phyloP scores from a whole-genome alignment of 345 rosid genomes.

The Litchi chinensis region DNA sequence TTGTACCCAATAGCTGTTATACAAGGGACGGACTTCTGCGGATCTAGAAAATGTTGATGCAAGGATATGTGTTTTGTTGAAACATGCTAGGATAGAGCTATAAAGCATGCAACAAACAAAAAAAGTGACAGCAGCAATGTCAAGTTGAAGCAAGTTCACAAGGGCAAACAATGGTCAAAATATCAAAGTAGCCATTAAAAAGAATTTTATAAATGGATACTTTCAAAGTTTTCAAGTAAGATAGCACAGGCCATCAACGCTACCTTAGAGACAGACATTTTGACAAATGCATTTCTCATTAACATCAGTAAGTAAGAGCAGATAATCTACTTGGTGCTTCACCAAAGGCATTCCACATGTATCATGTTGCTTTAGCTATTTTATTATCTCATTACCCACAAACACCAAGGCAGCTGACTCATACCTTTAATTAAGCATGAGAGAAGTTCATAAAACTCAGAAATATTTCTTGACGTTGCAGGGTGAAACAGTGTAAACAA shows the following conservation, averaged over 20 bases:
- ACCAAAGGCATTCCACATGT: no score
- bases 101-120: neutral
- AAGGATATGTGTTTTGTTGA: conserved; percentile 48
- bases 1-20: conserved; percentile 81
- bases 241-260: neutral
- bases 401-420: neutral
- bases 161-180: neutral
- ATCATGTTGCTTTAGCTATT: neutral
- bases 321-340: no score
- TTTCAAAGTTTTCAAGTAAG: neutral
- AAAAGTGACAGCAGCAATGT: neutral
- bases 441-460: neutral
- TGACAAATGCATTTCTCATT: neutral
- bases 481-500: neutral
- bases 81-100: neutral
- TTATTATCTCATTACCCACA: neutral
- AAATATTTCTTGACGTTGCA: neutral
- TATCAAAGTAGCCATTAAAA: neutral
- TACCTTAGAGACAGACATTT: neutral
- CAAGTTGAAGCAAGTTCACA: conserved; percentile 3
- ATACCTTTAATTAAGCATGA: neutral
- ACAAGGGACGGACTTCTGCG: conserved; percentile 72
- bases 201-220: neutral
- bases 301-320: neutral
- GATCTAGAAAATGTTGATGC: conserved; percentile 63